Evolutionary conservation across 2,329 filamentous ascomycete genomes (phyloP), one percentile per base, ranked within the genome.

Genomic region (Aspergillus japonicus): DNA sequence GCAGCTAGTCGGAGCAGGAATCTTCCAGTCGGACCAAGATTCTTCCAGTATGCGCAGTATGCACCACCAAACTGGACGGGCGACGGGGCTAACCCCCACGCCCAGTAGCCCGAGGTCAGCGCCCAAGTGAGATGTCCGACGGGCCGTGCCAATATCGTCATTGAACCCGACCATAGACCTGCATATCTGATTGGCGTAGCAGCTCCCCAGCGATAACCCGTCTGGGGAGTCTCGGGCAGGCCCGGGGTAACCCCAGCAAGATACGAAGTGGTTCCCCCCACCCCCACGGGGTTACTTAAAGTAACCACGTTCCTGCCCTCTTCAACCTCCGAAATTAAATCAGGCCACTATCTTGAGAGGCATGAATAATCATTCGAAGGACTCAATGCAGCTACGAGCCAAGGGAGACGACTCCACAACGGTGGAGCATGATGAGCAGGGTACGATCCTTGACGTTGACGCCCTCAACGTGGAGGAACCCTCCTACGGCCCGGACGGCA

Each of bases 401-500:
- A 49, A 49, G 26, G 47, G 26, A n/a, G 47, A 49, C 26, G 47
- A 24, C n/a, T 29, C 26, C 26, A 23, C 47, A 14, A 49, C 21
- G 11, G 47, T 49, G 47, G 47, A 49, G 47, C 47, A 49, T 16
- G 47, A 49, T 49, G 47, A 49, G 19, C 21, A 24, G 19, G 26
- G 26, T 8, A 29, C 26, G 1, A 48, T 16, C 19, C n/a, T 48
- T 48, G 47, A 24, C 21, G 21, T 49, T 11, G 47, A 49, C 16
- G 21, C 19, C 12, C 10, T 23, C 12, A 24, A 11, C 26, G 26
- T 49, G 21, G 12, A 16, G 31, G 26, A 10, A 29, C 21, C 39
- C 12, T 33, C 51, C 21, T 76, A 76, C 54, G 74, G 72, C 14
- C 62, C 59, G 5, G 52, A 64, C 31, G 74, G 75, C 10, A 51